Evolutionary conservation across 495 filamentous ascomycete genomes (phyloP).

Genomic region (Aspergillus conjunctus): DNA sequence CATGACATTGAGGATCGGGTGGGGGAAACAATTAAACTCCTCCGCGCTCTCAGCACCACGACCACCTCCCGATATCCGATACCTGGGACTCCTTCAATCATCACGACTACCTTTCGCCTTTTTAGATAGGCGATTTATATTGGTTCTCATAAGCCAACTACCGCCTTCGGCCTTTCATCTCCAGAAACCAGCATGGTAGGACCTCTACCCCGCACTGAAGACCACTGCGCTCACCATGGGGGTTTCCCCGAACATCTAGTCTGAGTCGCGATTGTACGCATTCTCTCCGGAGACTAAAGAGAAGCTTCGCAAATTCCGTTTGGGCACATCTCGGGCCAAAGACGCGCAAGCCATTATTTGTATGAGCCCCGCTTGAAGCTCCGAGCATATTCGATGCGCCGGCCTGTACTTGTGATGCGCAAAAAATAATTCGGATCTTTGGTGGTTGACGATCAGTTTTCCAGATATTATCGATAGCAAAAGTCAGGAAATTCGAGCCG

Average conservation of each 20-base stretch:
- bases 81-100: not conserved
- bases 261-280: constrained; percentile 88
- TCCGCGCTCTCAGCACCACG: not conserved
- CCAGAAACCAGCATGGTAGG: constrained; percentile 22
- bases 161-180: too few relatives aligned
- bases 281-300: constrained; percentile 88
- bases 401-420: not conserved
- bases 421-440: not conserved
- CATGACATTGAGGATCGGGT: not conserved
- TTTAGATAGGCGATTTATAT: not conserved
- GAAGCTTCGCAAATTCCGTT: constrained; percentile 87
- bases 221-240: constrained; percentile 12
- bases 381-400: not conserved
- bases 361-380: constrained; percentile 52
- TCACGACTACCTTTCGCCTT: not conserved
- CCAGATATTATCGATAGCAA: constrained; percentile 73
- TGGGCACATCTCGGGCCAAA: constrained; percentile 85
- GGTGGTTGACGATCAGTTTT: constrained; percentile 10
- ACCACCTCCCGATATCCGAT: not conserved
- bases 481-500: constrained; percentile 78
- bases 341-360: constrained; percentile 90
- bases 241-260: constrained; percentile 48
- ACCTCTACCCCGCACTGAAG: constrained; percentile 15
- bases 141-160: too few relatives aligned
- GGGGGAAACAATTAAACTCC: not conserved